These are phyloP conservation scores for Ganoderma multipileum DNA, from an alignment of 1,284 basidiomycete genomes.

Conservation along the genomic window DNA sequence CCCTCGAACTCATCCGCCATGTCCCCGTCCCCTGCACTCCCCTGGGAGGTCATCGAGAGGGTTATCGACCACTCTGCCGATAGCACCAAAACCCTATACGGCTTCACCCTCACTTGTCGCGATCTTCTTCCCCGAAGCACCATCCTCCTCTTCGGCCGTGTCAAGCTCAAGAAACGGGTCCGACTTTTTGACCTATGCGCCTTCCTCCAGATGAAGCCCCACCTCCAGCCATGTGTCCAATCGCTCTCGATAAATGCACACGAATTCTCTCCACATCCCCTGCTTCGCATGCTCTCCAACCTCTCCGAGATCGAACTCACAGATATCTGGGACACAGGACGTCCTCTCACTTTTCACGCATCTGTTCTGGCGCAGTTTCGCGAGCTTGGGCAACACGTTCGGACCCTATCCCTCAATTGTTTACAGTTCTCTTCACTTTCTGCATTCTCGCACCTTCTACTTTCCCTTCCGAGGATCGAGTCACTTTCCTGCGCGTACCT, in stretches of 20 bases:
- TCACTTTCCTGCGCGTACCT: neutral
- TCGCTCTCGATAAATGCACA: neutral
- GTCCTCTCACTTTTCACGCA: neutral
- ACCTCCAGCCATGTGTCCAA: too few relatives aligned
- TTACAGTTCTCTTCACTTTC: neutral
- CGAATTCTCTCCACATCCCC: neutral
- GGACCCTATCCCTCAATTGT: neutral
- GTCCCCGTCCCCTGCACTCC: neutral
- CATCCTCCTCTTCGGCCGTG: too few relatives aligned
- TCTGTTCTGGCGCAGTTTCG: neutral
- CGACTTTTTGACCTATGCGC: neutral
- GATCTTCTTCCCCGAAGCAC: neutral
- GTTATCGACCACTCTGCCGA: too few relatives aligned
- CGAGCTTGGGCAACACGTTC: neutral
- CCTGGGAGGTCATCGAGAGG: slow-evolving; percentile 3
- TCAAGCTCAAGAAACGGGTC: neutral
- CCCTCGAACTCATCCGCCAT: slow-evolving; percentile 45
- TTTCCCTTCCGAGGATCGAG: neutral
- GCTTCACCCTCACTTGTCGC: neutral
- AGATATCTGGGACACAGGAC: too few relatives aligned
- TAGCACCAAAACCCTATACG: neutral
- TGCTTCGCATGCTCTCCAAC: neutral
- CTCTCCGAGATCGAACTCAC: neutral
- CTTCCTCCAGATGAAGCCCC: neutral
- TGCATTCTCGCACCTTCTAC: neutral